Percentiles rank a stretch among this genome's conserved stretches.
Evolutionary conservation across 1,284 basidiomycete species (phyloP).

Genomic region (Boletus albobrunnescens): DNA sequence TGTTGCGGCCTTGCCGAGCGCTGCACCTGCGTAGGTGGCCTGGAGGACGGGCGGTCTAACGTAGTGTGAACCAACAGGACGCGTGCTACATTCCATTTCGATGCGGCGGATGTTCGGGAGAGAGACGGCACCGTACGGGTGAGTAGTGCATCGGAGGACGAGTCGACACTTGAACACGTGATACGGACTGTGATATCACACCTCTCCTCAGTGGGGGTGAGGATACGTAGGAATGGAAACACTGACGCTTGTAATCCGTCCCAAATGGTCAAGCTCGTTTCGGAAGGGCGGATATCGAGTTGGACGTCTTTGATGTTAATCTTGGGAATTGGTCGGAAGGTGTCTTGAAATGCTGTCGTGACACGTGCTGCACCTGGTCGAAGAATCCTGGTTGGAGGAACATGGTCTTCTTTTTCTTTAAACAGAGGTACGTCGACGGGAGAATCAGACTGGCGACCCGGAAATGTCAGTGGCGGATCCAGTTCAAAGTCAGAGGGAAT

Average conservation of each 20-base stretch:
- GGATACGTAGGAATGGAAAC: not conserved
- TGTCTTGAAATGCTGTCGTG: not conserved
- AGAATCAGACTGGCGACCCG: not conserved
- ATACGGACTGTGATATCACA: constrained; percentile 8
- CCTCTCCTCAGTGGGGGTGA: not conserved
- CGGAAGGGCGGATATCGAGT: constrained; percentile 13
- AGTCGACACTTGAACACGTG: constrained; percentile 26
- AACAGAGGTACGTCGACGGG: not conserved
- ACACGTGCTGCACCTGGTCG: not conserved
- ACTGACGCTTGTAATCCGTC: constrained; percentile 23
- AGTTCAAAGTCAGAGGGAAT: constrained; percentile 1
- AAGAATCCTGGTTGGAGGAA: not conserved
- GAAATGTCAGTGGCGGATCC: not conserved
- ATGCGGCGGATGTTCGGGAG: constrained; percentile 13
- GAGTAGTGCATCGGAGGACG: constrained; percentile 18
- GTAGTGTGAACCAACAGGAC: constrained; percentile 7
- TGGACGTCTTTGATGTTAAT: constrained; percentile 10
- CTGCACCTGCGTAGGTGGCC: constrained; percentile 15
- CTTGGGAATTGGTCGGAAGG: not conserved
- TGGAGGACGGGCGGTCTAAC: constrained; percentile 9
- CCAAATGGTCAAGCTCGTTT: constrained; percentile 25
- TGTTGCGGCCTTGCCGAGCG: not conserved
- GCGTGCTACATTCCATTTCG: constrained; percentile 24
- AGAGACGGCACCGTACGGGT: constrained; percentile 9
- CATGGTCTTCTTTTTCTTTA: not conserved